A percentile compares a stretch with the other conserved stretches of the same genome.
These are phyloP conservation scores for Emericellopsis cladophorae DNA, from an alignment of 2,329 filamentous ascomycete genomes.

Conservation along the genomic window DNA sequence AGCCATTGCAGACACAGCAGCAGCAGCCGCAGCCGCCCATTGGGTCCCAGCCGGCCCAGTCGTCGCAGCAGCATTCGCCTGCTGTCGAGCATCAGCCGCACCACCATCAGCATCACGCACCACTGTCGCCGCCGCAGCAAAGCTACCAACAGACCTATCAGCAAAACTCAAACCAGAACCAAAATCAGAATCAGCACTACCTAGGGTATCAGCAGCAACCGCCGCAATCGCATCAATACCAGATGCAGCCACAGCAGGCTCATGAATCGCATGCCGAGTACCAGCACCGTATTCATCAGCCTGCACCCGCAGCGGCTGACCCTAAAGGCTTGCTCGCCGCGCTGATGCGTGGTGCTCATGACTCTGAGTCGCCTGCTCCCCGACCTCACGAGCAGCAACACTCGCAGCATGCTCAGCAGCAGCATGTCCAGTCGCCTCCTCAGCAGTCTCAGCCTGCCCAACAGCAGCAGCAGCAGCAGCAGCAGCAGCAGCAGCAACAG, in stretches of 20 bases:
- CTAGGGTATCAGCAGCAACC: conserved; percentile 6
- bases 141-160: conserved; percentile 6
- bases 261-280: conserved; percentile 9
- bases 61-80: conserved; percentile 5
- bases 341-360: conserved; percentile 44
- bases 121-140: conserved; percentile 5
- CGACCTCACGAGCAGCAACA: conserved; percentile 1
- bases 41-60: conserved; percentile 3
- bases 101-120: conserved; percentile 6
- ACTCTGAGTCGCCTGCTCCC: conserved; percentile 22
- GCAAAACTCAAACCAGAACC: conserved; percentile 4
- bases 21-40: conserved; percentile 6
- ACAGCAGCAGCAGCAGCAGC: conserved; percentile 8
- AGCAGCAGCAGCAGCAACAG: conserved; percentile 8
- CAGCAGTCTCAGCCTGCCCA: conserved; percentile 9
- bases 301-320: conserved; percentile 41
- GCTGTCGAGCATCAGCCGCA: conserved; percentile 5
- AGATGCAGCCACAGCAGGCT: conserved; percentile 4
- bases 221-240: conserved; percentile 6
- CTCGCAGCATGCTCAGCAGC: conserved; percentile 12
- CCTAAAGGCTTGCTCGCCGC: conserved; percentile 45
- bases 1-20: conserved; percentile 10
- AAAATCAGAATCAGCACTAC: conserved; percentile 8
- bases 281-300: conserved; percentile 36
- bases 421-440: conserved; percentile 10